Percentiles rank a stretch among this genome's conserved stretches.
phyloP scores from a whole-genome alignment of 305 asterid genomes.

The Rubia tinctorum region DNA sequence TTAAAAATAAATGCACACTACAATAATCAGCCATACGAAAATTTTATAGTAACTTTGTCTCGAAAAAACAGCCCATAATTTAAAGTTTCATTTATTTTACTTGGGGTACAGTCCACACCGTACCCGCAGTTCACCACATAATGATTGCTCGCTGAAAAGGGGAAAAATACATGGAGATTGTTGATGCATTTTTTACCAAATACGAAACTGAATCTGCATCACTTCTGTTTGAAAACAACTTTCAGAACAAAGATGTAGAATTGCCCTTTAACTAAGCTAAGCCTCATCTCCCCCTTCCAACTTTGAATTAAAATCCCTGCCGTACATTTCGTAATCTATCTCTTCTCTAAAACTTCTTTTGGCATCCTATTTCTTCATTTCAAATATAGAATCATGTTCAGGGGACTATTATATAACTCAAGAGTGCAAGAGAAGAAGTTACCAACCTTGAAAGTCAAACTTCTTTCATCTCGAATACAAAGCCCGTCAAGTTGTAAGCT shows the following conservation, averaged over 20 bases:
- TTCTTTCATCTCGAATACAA: background rate
- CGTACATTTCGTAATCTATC: background rate
- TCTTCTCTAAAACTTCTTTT: background rate
- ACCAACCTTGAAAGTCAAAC: conserved; percentile 10
- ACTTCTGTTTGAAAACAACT: background rate
- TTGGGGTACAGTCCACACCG: background rate
- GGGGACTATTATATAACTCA: background rate
- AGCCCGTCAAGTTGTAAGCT: background rate
- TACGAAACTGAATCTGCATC: background rate
- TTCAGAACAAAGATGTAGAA: background rate
- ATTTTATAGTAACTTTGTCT: background rate
- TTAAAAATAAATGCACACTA: background rate
- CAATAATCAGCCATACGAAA: background rate
- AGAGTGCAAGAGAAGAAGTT: background rate
- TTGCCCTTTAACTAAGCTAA: background rate
- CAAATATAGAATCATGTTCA: background rate
- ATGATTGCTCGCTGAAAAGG: too few relatives aligned
- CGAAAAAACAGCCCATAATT: background rate
- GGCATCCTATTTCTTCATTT: background rate
- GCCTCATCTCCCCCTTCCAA: background rate
- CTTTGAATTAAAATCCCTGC: background rate
- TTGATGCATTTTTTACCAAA: background rate
- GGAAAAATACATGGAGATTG: background rate
- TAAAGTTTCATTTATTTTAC: background rate
- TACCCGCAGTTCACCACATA: too few relatives aligned